Evolutionary conservation across 1,284 basidiomycete species (phyloP), one percentile per base, ranked within the genome.

Genomic region (Mycena citricolor): DNA sequence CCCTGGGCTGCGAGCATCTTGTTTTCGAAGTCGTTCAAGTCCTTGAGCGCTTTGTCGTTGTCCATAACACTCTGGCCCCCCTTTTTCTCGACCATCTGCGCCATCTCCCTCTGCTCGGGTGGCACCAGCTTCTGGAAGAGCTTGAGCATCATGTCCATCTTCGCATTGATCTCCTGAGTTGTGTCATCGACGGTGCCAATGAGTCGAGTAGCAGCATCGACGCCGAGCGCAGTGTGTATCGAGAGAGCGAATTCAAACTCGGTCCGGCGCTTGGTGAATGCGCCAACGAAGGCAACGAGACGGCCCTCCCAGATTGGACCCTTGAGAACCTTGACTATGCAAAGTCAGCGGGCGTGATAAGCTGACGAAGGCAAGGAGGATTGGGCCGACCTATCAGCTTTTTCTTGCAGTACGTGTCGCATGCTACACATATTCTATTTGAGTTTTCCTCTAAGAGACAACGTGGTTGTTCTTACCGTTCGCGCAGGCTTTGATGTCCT

Each of bases 71-170:
- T 47, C 26, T 52, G 47, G 11, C 33, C 28, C 4, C 51, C 51
- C n/a, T n/a, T n/a, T n/a, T n/a, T n/a, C n/a, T n/a, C n/a, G n/a
- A n/a, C n/a, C n/a, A n/a, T n/a, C 51, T 47, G 41, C 43, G 42
- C 21, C 39, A 52, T 46, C 31, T 52, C 47, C 32, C 44, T 44
- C 26, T 49, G 36, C 29, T 52, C 47, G 13, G 51, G 51, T 5
- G 32, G 20, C 8, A 52, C 42, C 20, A 52, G 33, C 16, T 39
- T 24, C 13, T 42, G 32, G 36, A 52, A 52, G 47, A 52, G 48
- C 22, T 46, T 43, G 39, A 52, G 39, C 51, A 52, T 46, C 39
- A 40, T 36, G 23, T 52, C 47, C 51, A 52, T 52, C 36, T 52
- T 52, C 20, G 12, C 10, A 19, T 49, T 49, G 47, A 52, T 49